Evolutionary conservation across 1,284 basidiomycete species (phyloP), one percentile per base, ranked within the genome.

Genomic region (Inonotus hispidus): DNA sequence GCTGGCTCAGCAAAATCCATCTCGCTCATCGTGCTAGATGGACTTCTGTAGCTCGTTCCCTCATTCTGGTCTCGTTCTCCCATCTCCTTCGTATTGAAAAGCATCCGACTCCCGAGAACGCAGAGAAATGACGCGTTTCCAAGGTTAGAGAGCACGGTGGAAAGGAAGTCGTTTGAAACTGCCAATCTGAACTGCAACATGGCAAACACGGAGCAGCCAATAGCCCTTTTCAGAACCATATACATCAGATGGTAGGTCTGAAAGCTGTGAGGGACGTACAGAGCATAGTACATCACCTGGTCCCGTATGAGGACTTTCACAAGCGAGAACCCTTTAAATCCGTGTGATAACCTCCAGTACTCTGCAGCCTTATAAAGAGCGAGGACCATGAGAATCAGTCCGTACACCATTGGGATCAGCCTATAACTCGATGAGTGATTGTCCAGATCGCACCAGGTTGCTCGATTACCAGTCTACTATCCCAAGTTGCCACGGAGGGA

Each of bases 261-360:
- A 7, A 6, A 13, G 21, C 1, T 25, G 25, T 11, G 4, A 25
- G n/a, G 23, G 6, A 43, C 13, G 41, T 14, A 43, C 41, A 43
- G 19, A 5, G 21, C 47, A 49, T 14, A 25, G 23, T 49, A 49
- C 19, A 57, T 27, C 5, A 25, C 29, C 47, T 57, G 56, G 46
- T 58, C 43, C n/a, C 2, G 39, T n/a, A 58, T 50, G n/a, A 58
- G 43, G 6, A 49, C 56, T 7, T 47, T 45, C 23, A 58, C 45
- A 47, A 58, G 56, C 13, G 56, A 5, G 8, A 32, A 32, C 16
- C 41, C 56, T 35, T 38, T 46, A 7, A 47, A 32, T 13, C 38
- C 25, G 6, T 19, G 4, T 5, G 54, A 38, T 14, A 35, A 1
- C 29, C 32, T 35, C 56, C 43, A 58, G 29, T 47, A 58, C 27